These are phyloP conservation scores for Stropharia rugosoannulata DNA, from an alignment of 768 basidiomycete genomes.

Conservation along the genomic window DNA sequence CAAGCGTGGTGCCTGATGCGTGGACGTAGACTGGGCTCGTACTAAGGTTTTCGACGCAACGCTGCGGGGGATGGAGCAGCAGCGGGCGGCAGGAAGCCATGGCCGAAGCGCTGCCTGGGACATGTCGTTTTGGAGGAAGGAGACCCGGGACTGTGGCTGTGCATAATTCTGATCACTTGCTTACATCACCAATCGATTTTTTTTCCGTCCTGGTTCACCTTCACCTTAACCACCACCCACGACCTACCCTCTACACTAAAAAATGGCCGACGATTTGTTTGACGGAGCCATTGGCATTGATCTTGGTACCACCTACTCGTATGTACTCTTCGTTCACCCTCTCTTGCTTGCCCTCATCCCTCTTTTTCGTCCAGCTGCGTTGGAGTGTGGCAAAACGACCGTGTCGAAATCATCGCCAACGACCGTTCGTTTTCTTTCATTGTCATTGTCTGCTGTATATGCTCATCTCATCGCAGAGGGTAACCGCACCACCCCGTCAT, in stretches of 20 bases:
- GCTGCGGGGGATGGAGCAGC: slow-evolving; percentile 23
- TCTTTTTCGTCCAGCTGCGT: slow-evolving; percentile 67
- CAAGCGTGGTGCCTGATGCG: slow-evolving; percentile 27
- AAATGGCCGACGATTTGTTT: slow-evolving; percentile 85
- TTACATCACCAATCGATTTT: slow-evolving; percentile 63
- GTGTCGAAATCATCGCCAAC: slow-evolving; percentile 98
- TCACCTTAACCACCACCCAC: slow-evolving; percentile 38
- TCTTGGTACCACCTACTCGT: slow-evolving; percentile 98
- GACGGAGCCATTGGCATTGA: slow-evolving; percentile 98
- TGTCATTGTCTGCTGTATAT: not conserved
- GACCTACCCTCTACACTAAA: slow-evolving; percentile 40
- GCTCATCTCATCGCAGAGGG: slow-evolving; percentile 61
- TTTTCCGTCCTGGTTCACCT: slow-evolving; percentile 39
- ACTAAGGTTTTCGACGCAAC: slow-evolving; percentile 7
- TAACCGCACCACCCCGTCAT: slow-evolving; percentile 98
- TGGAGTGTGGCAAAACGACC: slow-evolving; percentile 99
- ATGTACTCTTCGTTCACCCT: slow-evolving; percentile 27
- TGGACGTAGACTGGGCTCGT: slow-evolving; percentile 30
- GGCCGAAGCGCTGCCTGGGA: slow-evolving; percentile 35
- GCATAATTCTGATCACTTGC: slow-evolving; percentile 35
- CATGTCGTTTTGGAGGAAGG: slow-evolving; percentile 26
- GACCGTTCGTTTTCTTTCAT: slow-evolving; percentile 63
- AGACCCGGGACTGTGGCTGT: slow-evolving; percentile 41
- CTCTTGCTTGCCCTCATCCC: not conserved
- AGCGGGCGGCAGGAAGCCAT: slow-evolving; percentile 34